phyloP scores from a whole-genome alignment of 148 eudicot species.

The Arbutus unedo region DNA sequence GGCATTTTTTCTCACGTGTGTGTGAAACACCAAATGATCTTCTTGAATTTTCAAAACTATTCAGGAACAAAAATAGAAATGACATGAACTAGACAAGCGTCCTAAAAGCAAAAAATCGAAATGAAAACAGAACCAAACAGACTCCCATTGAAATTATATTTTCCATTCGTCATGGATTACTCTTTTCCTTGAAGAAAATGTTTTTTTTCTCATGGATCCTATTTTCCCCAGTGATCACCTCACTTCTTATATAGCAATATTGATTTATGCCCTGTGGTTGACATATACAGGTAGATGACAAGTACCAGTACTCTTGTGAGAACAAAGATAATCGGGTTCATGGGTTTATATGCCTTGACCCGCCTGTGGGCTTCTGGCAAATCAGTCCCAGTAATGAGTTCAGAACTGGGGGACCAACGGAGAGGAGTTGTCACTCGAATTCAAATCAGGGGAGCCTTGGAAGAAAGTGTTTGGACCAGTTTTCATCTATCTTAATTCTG shows the following conservation, averaged over 20 bases:
- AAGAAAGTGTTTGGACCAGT: slow-evolving; percentile 94
- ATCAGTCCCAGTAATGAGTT: slow-evolving; percentile 78
- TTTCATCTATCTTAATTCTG: slow-evolving; percentile 75
- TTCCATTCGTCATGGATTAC: background rate
- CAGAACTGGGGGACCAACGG: slow-evolving; percentile 82
- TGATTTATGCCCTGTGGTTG: background rate
- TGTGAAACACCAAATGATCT: background rate
- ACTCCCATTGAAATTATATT: background rate
- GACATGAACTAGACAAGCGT: background rate
- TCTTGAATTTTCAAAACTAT: background rate
- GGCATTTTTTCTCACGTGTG: background rate
- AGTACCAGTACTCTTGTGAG: slow-evolving; percentile 75
- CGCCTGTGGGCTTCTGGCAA: slow-evolving; percentile 78
- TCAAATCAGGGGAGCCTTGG: slow-evolving; percentile 72
- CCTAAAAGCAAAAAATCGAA: background rate
- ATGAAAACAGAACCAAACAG: background rate
- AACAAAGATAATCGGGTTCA: slow-evolving; percentile 67
- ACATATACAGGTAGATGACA: slow-evolving; percentile 66
- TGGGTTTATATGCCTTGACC: slow-evolving; percentile 67
- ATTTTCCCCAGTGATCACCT: background rate
- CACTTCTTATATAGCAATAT: background rate
- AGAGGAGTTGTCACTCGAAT: slow-evolving; percentile 59
- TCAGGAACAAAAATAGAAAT: background rate
- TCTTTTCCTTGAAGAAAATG: background rate
- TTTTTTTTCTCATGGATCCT: background rate